Percentiles rank a stretch among this genome's conserved stretches.
Conservation (phyloP, 148 eudicot species). For the Silene latifolia region DNA sequence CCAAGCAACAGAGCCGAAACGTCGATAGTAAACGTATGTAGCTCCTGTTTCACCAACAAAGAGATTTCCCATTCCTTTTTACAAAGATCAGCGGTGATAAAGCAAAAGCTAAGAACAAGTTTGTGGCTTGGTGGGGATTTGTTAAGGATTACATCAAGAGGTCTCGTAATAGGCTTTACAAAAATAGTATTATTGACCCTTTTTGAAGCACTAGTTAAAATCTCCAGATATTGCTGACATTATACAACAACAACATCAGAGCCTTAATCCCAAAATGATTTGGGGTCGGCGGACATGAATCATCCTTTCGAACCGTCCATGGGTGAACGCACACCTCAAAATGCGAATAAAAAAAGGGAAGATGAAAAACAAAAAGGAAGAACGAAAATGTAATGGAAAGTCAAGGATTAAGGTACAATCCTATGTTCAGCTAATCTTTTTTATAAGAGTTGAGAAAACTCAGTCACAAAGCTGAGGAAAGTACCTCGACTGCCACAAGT, state of each 20-base stretch:
- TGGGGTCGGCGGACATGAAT: too few species aligned
- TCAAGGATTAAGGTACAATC: neutral
- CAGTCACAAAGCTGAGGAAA: constrained; percentile 15
- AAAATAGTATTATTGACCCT: neutral
- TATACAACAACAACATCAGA: neutral
- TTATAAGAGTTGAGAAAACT: neutral
- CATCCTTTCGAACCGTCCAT: too few species aligned
- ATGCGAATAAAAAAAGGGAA: too few species aligned
- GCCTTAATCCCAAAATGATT: too few species aligned
- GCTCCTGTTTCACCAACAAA: neutral
- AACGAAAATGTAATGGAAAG: too few species aligned
- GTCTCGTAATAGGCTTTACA: neutral
- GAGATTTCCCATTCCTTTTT: neutral
- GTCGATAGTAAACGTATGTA: neutral
- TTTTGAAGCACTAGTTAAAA: neutral
- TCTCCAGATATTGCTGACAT: neutral
- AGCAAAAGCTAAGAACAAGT: neutral
- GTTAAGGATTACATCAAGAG: neutral
- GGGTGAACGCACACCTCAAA: too few species aligned
- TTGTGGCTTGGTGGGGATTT: neutral
- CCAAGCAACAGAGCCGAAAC: neutral
- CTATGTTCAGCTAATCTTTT: neutral
- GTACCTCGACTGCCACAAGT: constrained; percentile 78
- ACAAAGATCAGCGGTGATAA: neutral
- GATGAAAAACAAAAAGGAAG: too few species aligned